These are phyloP conservation scores for Emmonsiellopsis sp. DNA, from an alignment of 2,329 filamentous ascomycete species.

Conservation along the genomic window DNA sequence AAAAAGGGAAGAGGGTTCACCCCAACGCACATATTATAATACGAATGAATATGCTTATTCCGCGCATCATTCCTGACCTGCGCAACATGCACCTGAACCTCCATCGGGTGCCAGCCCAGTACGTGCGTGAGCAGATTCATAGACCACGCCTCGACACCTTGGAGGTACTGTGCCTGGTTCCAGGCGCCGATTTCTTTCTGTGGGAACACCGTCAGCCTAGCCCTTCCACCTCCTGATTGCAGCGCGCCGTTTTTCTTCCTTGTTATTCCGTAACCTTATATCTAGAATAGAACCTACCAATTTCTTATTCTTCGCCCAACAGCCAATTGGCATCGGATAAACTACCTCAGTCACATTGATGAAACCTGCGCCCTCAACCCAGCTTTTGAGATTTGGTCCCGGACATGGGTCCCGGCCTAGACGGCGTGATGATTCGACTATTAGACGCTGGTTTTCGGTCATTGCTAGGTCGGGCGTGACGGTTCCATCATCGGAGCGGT, in stretches of 20 bases:
- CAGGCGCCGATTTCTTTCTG: constrained; percentile 15
- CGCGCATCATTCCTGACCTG: neutral
- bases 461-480: constrained; percentile 7
- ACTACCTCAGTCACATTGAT: constrained; percentile 7
- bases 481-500: constrained; percentile 22
- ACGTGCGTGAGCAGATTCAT: constrained; percentile 9
- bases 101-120: constrained; percentile 11
- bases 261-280: neutral
- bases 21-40: constrained; percentile 1
- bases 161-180: constrained; percentile 7
- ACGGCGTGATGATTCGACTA: constrained; percentile 15
- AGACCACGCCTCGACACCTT: constrained; percentile 14
- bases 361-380: constrained; percentile 9
- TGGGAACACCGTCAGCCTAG: neutral
- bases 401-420: constrained; percentile 14
- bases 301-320: constrained; percentile 8
- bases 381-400: constrained; percentile 6
- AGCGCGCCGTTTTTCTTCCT: neutral
- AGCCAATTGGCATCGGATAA: constrained; percentile 7
- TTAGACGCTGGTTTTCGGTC: constrained; percentile 3
- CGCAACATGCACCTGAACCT: neutral
- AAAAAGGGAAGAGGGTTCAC: neutral
- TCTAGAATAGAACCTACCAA: constrained; percentile 1
- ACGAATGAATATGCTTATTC: constrained; percentile 1
- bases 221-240: neutral